Conservation (phyloP, 2,329 filamentous ascomycete genomes). For the Sclerotinia sclerotiorum region DNA sequence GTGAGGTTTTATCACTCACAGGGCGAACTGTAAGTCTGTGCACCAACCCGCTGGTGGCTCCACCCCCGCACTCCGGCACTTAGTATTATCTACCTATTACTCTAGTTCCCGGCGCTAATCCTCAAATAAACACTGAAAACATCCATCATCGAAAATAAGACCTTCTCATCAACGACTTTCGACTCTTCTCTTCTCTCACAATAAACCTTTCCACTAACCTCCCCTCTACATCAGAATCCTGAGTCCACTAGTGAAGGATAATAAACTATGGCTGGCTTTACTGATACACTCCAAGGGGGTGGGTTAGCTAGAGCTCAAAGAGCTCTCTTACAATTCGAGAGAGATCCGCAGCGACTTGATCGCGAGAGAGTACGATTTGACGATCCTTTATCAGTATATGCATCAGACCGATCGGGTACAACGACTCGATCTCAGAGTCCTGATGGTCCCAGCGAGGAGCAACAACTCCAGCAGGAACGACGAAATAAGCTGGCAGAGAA, state of each 20-base stretch:
- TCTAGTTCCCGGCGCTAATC: no score
- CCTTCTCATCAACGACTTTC: no score
- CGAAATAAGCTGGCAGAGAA: constrained; percentile 6
- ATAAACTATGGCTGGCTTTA: constrained; percentile 1
- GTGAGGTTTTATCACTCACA: no score
- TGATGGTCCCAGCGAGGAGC: neutral
- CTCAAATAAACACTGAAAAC: no score
- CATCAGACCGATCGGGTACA: constrained; percentile 2
- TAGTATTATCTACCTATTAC: no score
- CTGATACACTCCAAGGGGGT: neutral
- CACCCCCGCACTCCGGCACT: no score
- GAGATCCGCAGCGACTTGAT: constrained; percentile 11
- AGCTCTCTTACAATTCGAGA: constrained; percentile 3
- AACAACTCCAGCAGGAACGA: neutral
- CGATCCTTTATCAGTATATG: neutral
- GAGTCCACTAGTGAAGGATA: neutral
- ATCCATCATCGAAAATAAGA: no score
- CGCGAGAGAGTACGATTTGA: neutral
- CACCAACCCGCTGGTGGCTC: no score
- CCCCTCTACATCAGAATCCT: neutral
- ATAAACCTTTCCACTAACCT: neutral
- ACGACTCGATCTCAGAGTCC: constrained; percentile 5
- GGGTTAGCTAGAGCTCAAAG: constrained; percentile 4
- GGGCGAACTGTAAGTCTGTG: no score
- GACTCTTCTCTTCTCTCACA: neutral